These are phyloP conservation scores for Thielaviopsis euricoi DNA, from an alignment of 2,329 filamentous ascomycete genomes.

Conservation along the genomic window DNA sequence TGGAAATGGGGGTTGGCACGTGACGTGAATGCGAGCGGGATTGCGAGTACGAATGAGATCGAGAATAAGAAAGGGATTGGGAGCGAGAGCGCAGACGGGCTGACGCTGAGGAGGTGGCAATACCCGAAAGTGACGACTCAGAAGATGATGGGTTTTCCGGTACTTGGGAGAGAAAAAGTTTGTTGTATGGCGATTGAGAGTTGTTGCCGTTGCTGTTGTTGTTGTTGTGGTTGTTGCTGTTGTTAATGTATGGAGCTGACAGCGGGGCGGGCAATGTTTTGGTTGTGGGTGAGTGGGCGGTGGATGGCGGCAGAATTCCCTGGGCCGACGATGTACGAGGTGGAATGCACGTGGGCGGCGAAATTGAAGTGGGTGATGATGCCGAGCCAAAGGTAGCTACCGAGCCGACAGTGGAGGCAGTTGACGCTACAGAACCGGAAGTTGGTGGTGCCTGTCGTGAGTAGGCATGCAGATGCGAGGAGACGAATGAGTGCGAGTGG, in stretches of 20 bases:
- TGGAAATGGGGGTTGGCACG: not conserved
- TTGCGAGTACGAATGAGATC: not conserved
- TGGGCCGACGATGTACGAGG: slow-evolving; percentile 9
- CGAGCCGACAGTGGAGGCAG: slow-evolving; percentile 6
- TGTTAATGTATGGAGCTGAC: too few relatives aligned
- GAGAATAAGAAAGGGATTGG: slow-evolving; percentile 5
- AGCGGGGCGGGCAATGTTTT: not conserved
- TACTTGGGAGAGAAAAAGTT: too few relatives aligned
- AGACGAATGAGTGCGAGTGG: not conserved
- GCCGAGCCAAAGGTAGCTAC: slow-evolving; percentile 10
- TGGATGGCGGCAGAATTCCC: not conserved
- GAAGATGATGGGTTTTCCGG: slow-evolving; percentile 3
- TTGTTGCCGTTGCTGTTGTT: too few relatives aligned
- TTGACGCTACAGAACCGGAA: not conserved
- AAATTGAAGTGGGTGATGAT: slow-evolving; percentile 2
- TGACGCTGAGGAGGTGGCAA: not conserved
- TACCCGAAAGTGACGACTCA: slow-evolving; percentile 2
- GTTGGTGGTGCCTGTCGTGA: not conserved
- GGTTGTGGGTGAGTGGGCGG: not conserved
- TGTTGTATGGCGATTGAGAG: too few relatives aligned
- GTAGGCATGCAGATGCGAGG: not conserved
- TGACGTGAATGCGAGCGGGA: slow-evolving; percentile 9
- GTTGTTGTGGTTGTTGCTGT: too few relatives aligned
- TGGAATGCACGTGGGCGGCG: slow-evolving; percentile 3
- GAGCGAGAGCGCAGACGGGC: slow-evolving; percentile 6